Evolutionary conservation across 2,329 filamentous ascomycete genomes (phyloP).

Genomic region (Aspergillus ustus): DNA sequence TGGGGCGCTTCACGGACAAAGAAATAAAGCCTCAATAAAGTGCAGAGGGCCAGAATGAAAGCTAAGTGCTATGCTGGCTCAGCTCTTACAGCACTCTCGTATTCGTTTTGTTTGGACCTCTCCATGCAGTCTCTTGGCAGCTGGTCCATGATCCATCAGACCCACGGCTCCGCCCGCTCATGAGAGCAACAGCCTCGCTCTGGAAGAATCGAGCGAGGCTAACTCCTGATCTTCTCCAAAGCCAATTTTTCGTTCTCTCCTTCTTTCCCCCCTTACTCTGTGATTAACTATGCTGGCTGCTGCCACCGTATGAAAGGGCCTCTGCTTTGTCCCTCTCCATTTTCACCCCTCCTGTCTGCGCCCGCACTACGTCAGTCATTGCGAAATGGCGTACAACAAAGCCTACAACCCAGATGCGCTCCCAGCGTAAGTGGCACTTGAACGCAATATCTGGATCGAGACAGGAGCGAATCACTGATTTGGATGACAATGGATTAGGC

Average conservation of each 20-base stretch:
- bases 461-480: slow-evolving; percentile 16
- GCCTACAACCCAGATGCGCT: slow-evolving; percentile 93
- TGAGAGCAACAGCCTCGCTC: slow-evolving; percentile 18
- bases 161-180: slow-evolving; percentile 21
- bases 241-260: slow-evolving; percentile 3
- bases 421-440: slow-evolving; percentile 71
- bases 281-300: slow-evolving; percentile 5
- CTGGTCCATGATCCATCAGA: slow-evolving; percentile 20
- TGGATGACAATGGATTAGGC: slow-evolving; percentile 50
- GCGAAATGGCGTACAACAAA: slow-evolving; percentile 87
- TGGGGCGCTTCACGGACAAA: background rate
- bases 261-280: background rate
- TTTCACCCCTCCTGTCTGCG: slow-evolving; percentile 15
- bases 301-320: slow-evolving; percentile 7
- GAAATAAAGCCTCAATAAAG: background rate
- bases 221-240: slow-evolving; percentile 15
- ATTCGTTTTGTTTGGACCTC: background rate
- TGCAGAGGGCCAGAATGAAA: background rate
- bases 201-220: slow-evolving; percentile 17
- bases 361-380: slow-evolving; percentile 33
- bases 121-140: slow-evolving; percentile 14
- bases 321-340: slow-evolving; percentile 5
- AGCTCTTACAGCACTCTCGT: background rate
- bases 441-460: background rate
- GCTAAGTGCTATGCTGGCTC: background rate